These are phyloP conservation scores for Pilatotrama ljubarskyi DNA, from an alignment of 768 basidiomycete genomes.

Conservation along the genomic window DNA sequence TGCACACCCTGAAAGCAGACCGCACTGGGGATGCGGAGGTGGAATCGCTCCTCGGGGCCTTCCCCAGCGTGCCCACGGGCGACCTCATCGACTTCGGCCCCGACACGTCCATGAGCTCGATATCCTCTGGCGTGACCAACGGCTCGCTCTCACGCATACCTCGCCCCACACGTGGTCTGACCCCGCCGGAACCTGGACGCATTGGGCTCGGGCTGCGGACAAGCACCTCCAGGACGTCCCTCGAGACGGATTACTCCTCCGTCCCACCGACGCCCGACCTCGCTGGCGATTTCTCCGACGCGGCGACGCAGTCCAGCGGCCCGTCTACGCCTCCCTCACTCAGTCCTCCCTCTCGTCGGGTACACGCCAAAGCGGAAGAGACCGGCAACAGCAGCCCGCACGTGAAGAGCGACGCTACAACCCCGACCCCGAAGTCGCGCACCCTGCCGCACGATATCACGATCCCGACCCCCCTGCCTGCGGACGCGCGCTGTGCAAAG, in stretches of 20 bases:
- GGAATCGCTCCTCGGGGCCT: constrained; percentile 23
- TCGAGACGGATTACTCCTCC: constrained; percentile 28
- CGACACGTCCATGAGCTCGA: constrained; percentile 10
- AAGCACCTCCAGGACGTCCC: constrained; percentile 13
- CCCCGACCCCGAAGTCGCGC: constrained; percentile 32
- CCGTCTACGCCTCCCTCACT: constrained; percentile 51
- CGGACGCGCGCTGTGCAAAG: constrained; percentile 55
- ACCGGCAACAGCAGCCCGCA: constrained; percentile 3
- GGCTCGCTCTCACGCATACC: constrained; percentile 26
- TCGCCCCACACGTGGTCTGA: not conserved
- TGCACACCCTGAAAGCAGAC: constrained; percentile 20
- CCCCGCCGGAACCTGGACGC: not conserved
- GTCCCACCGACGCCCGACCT: constrained; percentile 59
- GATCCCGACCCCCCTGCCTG: constrained; percentile 35
- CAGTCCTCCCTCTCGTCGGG: constrained; percentile 33
- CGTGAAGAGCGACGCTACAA: constrained; percentile 17
- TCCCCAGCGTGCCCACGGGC: constrained; percentile 13
- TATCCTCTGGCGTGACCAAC: constrained; percentile 9
- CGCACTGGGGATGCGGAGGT: constrained; percentile 29
- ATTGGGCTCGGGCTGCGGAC: constrained; percentile 14
- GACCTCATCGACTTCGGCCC: constrained; percentile 28
- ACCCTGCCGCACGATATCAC: constrained; percentile 23
- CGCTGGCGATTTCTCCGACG: constrained; percentile 60
- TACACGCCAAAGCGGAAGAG: constrained; percentile 10
- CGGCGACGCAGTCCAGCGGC: constrained; percentile 52